A percentile compares a stretch with the other conserved stretches of the same genome.
Conservation (phyloP, 2,329 filamentous ascomycete species). For the Fonsecaea erecta region DNA sequence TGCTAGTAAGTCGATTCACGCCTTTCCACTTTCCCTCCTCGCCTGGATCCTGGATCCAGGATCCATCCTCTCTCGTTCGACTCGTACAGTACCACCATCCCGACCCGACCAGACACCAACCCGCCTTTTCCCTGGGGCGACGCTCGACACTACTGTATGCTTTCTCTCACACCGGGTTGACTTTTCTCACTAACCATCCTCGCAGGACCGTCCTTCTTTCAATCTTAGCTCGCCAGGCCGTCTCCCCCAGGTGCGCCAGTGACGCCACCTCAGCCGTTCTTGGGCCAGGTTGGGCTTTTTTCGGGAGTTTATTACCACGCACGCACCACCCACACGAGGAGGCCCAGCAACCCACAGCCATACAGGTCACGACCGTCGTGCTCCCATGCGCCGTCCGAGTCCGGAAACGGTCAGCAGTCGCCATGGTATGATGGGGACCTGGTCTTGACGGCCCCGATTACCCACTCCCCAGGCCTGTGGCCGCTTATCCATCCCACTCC, state of each 20-base stretch:
- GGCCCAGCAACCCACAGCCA: not conserved
- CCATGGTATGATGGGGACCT: slow-evolving; percentile 8
- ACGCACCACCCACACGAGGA: slow-evolving; percentile 8
- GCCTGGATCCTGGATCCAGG: too few species aligned
- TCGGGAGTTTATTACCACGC: slow-evolving; percentile 4
- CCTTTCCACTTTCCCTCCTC: not conserved
- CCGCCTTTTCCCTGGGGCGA: not conserved
- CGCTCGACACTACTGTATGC: not conserved
- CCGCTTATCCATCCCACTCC: slow-evolving; percentile 17
- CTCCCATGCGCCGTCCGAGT: not conserved
- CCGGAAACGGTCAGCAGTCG: slow-evolving; percentile 5
- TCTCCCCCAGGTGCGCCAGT: slow-evolving; percentile 1
- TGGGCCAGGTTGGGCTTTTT: slow-evolving; percentile 6
- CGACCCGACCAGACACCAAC: not conserved
- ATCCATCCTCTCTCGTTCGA: not conserved
- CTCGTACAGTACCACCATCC: not conserved
- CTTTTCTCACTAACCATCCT: not conserved
- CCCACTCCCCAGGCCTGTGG: slow-evolving; percentile 9
- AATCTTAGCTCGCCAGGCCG: not conserved
- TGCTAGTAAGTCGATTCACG: not conserved
- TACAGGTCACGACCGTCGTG: not conserved
- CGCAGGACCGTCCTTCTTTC: not conserved
- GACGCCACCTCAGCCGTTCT: slow-evolving; percentile 5
- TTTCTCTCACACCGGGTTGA: not conserved
- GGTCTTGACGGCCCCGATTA: slow-evolving; percentile 3